A percentile compares a stretch with the other conserved stretches of the same genome.
Conservation (phyloP, 2,329 filamentous ascomycete species). For the Colletotrichum horii region DNA sequence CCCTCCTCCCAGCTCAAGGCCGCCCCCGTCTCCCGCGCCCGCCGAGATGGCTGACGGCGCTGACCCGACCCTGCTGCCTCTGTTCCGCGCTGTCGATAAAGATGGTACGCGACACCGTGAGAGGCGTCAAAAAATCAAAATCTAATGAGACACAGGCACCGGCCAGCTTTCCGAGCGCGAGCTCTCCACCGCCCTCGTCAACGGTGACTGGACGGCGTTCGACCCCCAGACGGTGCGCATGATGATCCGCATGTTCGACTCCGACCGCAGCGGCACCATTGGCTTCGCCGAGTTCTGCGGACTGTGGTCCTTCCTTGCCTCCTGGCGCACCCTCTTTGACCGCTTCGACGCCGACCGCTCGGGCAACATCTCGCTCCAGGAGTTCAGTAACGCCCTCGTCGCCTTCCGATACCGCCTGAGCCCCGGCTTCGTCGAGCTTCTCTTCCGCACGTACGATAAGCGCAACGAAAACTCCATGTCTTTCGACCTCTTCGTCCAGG, state of each 20-base stretch:
- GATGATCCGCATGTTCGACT: conserved; percentile 99
- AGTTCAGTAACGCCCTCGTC: conserved; percentile 89
- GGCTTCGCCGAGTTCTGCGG: conserved; percentile 96
- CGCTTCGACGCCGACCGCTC: conserved; percentile 88
- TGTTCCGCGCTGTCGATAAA: conserved; percentile 93
- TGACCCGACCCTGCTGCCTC: conserved; percentile 77
- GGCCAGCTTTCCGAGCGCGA: conserved; percentile 87
- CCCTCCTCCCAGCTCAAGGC: conserved; percentile 62
- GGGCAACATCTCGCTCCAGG: conserved; percentile 83
- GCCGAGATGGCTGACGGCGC: conserved; percentile 50
- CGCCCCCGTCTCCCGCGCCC: conserved; percentile 69
- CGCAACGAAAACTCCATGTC: conserved; percentile 73
- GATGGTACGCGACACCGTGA: conserved; percentile 58
- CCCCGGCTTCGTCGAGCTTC: conserved; percentile 78
- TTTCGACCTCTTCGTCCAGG: conserved; percentile 97
- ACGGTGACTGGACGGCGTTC: conserved; percentile 94
- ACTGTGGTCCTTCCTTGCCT: conserved; percentile 93
- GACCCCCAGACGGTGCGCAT: conserved; percentile 93
- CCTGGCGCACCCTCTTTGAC: conserved; percentile 94
- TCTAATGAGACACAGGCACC: conserved; percentile 55
- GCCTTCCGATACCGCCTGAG: conserved; percentile 94
- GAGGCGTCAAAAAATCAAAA: not conserved
- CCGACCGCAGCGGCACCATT: conserved; percentile 85
- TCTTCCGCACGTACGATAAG: conserved; percentile 92
- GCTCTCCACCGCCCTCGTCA: conserved; percentile 88